Evolutionary conservation across 768 basidiomycete genomes (phyloP).

Genomic region (Mrakia blollopis): DNA sequence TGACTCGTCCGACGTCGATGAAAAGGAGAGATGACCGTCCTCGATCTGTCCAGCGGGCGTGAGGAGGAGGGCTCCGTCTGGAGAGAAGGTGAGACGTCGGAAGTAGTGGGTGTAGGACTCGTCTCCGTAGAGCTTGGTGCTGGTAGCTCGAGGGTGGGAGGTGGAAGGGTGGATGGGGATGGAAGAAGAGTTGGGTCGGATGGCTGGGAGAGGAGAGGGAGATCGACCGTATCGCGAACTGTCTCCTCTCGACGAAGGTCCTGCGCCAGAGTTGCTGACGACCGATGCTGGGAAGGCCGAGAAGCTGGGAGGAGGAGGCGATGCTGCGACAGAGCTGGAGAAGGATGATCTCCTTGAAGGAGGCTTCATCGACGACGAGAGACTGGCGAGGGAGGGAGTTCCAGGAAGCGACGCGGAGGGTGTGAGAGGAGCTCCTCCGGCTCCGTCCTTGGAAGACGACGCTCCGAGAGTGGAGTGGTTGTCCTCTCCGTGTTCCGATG

Average conservation of each 20-base stretch:
- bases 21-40: conserved; percentile 59
- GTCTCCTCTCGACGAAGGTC: background rate
- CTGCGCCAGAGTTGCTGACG: too few relatives aligned
- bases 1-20: conserved; percentile 6
- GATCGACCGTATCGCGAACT: conserved; percentile 38
- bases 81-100: conserved; percentile 84
- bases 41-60: conserved; percentile 98
- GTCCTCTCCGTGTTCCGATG: conserved; percentile 23
- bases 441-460: background rate
- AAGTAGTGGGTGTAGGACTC: conserved; percentile 95
- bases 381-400: conserved; percentile 13
- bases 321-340: conserved; percentile 27
- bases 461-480: conserved; percentile 12
- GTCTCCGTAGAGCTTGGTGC: conserved; percentile 86
- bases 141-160: conserved; percentile 8
- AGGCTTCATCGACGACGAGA: conserved; percentile 27
- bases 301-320: conserved; percentile 22
- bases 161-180: conserved; percentile 17
- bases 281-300: conserved; percentile 1
- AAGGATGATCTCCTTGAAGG: conserved; percentile 28
- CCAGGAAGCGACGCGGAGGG: conserved; percentile 1
- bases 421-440: conserved; percentile 17
- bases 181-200: conserved; percentile 20
- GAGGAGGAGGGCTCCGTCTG: conserved; percentile 85
- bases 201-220: conserved; percentile 35